A percentile compares a stretch with the other conserved stretches of the same genome.
phyloP scores from a whole-genome alignment of 2,329 filamentous ascomycete genomes.

The Curvularia sp. region DNA sequence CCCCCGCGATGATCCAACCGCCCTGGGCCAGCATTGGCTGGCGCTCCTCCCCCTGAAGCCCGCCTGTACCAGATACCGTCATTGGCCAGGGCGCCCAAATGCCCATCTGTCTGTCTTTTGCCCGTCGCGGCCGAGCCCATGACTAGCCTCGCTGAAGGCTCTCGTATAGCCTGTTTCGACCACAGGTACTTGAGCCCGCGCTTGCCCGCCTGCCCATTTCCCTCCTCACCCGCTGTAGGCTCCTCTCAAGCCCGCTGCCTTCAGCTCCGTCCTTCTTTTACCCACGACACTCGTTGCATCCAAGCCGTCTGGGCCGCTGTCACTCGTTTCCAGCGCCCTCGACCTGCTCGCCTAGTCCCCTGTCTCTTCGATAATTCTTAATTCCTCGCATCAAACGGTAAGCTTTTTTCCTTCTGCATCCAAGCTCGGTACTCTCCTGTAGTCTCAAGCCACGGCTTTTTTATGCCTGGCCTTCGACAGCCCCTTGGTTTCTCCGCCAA shows the following conservation, averaged over 20 bases:
- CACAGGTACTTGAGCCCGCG: conserved; percentile 30
- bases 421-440: neutral
- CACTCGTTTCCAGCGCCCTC: conserved; percentile 36
- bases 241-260: conserved; percentile 29
- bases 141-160: conserved; percentile 25
- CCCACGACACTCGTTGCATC: conserved; percentile 17
- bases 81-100: conserved; percentile 27
- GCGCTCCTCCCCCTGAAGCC: conserved; percentile 31
- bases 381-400: conserved; percentile 19
- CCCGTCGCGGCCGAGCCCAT: conserved; percentile 14
- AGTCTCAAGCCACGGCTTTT: neutral
- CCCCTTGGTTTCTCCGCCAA: conserved; percentile 9
- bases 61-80: conserved; percentile 7
- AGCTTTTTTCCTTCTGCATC: conserved; percentile 12
- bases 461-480: conserved; percentile 2
- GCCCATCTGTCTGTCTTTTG: conserved; percentile 22
- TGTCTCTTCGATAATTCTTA: conserved; percentile 13
- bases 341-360: neutral
- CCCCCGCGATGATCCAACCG: conserved; percentile 34
- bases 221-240: conserved; percentile 35
- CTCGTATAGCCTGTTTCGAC: conserved; percentile 17
- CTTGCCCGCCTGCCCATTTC: conserved; percentile 20
- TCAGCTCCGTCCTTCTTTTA: conserved; percentile 32
- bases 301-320: conserved; percentile 22
- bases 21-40: conserved; percentile 32